phyloP scores from a whole-genome alignment of 129 eudicot genomes.

The Escallonia herrerae region DNA sequence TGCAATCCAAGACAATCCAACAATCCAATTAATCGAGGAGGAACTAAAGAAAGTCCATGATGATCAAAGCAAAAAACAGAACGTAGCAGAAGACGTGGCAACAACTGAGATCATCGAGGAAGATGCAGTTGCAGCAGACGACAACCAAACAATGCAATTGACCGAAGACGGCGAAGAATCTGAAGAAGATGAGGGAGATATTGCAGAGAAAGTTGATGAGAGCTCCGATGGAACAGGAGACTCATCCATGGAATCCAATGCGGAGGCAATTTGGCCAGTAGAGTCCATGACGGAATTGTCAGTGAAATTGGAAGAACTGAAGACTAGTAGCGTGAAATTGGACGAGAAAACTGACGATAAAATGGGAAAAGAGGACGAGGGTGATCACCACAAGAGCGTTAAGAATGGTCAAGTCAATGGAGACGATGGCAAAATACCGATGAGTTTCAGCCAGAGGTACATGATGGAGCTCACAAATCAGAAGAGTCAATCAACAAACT shows the following conservation, averaged over 20 bases:
- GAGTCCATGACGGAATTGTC: conserved; percentile 24
- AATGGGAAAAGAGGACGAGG: neutral
- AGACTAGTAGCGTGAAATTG: conserved; percentile 9
- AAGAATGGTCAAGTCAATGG: neutral
- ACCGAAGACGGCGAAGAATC: conserved; percentile 6
- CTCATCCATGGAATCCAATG: conserved; percentile 34
- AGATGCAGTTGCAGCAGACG: neutral
- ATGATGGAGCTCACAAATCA: neutral
- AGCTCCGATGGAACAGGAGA: conserved; percentile 37
- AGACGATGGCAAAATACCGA: too few species aligned
- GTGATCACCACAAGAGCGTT: neutral
- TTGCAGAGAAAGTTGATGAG: conserved; percentile 19
- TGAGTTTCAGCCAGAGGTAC: neutral
- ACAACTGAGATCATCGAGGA: too few species aligned
- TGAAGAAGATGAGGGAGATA: conserved; percentile 4
- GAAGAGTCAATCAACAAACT: conserved; percentile 8
- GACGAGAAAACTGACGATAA: conserved; percentile 7
- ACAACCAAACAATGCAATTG: conserved; percentile 12
- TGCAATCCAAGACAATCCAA: conserved; percentile 7
- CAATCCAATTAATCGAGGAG: neutral
- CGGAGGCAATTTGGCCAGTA: conserved; percentile 29
- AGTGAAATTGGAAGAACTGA: conserved; percentile 11
- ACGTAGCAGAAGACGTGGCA: neutral
- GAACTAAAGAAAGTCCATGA: neutral
- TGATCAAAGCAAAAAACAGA: neutral